phyloP scores from a whole-genome alignment of 345 rosid species.

The Bruguiera parviflora region DNA sequence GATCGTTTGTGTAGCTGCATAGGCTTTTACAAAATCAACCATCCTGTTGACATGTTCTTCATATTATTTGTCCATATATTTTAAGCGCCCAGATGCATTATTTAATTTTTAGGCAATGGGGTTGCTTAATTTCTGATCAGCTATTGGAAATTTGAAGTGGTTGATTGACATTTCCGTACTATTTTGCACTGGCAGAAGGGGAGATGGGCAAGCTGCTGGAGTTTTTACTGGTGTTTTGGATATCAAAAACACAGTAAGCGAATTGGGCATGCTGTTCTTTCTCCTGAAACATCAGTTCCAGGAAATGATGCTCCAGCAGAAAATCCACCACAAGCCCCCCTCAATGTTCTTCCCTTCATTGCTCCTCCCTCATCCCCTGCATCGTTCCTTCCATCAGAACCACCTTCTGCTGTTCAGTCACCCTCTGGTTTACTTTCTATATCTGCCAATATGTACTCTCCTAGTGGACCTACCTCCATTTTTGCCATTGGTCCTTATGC shows the following conservation, averaged over 20 bases:
- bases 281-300: conserved; percentile 46
- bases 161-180: conserved; percentile 10
- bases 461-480: conserved; percentile 68
- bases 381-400: conserved; percentile 89
- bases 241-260: conserved; percentile 50
- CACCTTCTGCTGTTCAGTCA: conserved; percentile 79
- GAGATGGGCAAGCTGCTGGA: conserved; percentile 75
- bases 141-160: neutral
- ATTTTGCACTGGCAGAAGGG: conserved; percentile 44
- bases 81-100: too few relatives aligned
- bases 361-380: conserved; percentile 99
- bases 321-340: conserved; percentile 33
- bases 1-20: neutral
- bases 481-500: conserved; percentile 97
- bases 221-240: conserved; percentile 73
- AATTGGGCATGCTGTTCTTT: conserved; percentile 61
- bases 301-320: conserved; percentile 35
- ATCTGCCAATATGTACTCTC: conserved; percentile 65
- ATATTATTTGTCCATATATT: too few relatives aligned
- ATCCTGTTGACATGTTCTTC: too few relatives aligned
- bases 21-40: neutral
- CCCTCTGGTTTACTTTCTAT: conserved; percentile 61
- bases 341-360: conserved; percentile 54
- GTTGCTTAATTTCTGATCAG: neutral
- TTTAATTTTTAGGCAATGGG: too few relatives aligned